Evolutionary conservation across 495 filamentous ascomycete species (phyloP).

Genomic region (Xylaria cubensis): DNA sequence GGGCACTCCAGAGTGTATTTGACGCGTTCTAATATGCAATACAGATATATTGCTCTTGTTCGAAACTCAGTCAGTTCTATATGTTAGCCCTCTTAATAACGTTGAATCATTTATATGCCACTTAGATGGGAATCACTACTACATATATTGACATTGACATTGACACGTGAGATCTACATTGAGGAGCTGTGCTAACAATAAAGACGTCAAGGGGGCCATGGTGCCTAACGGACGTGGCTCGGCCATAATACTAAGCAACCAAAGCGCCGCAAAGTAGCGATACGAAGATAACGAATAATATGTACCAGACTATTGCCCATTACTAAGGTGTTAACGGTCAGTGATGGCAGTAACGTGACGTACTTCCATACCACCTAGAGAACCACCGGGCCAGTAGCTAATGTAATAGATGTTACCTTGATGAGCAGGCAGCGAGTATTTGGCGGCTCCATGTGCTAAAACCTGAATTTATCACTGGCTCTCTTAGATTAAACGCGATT

Average conservation of each 20-base stretch:
- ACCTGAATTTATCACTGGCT: constrained; percentile 8
- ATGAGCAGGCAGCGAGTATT: not conserved
- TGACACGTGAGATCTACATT: not conserved
- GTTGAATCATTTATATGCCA: not conserved
- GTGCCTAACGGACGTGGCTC: not conserved
- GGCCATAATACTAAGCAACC: not conserved
- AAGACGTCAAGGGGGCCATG: not conserved
- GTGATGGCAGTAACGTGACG: not conserved
- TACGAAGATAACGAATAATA: not conserved
- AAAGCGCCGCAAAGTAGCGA: not conserved
- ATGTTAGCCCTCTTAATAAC: not conserved
- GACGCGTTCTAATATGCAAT: no score
- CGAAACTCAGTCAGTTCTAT: no score
- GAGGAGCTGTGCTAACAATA: not conserved
- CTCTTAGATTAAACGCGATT: constrained; percentile 3
- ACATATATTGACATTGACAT: not conserved
- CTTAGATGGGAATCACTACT: not conserved
- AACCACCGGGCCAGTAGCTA: not conserved
- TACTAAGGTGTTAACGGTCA: not conserved
- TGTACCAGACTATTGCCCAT: not conserved
- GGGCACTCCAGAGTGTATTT: no score
- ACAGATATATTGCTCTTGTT: no score
- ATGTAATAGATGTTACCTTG: not conserved
- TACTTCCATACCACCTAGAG: not conserved
- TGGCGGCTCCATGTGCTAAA: not conserved